phyloP scores from a whole-genome alignment of 208 protist genomes.

The Acanthamoeba royreba region DNA sequence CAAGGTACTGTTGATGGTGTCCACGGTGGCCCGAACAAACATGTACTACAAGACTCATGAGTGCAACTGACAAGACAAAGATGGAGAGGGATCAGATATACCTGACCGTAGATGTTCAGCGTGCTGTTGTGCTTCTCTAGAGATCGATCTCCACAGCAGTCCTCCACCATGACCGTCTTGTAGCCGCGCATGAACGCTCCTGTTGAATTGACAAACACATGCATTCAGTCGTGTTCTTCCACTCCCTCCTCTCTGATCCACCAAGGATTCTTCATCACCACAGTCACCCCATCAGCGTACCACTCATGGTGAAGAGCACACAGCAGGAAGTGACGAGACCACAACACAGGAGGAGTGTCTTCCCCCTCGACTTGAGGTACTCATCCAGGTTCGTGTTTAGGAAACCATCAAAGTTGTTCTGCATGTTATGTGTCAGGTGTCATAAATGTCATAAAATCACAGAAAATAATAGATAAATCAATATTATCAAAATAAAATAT shows the following conservation, averaged over 20 bases:
- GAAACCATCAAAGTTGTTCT: conserved; percentile 40
- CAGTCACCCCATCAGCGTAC: background rate
- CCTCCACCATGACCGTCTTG: background rate
- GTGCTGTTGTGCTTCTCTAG: background rate
- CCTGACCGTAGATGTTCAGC: background rate
- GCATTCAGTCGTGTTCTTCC: background rate
- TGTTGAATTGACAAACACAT: no score
- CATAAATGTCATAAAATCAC: background rate
- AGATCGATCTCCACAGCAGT: background rate
- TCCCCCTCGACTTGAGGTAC: background rate
- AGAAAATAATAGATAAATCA: background rate
- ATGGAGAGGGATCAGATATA: background rate
- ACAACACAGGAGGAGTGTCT: background rate
- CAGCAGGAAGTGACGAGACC: background rate
- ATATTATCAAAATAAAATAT: background rate
- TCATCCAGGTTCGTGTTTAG: background rate
- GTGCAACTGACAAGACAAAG: no score
- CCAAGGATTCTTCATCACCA: background rate
- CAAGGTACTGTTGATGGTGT: background rate
- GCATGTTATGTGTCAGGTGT: background rate
- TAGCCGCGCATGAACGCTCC: background rate
- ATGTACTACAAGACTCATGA: background rate
- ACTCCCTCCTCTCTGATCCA: background rate
- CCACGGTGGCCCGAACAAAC: background rate
- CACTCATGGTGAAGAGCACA: background rate